Base-by-base conservation (phyloP, 192 early-diverging fungal genomes). In the Podila minutissima region DNA sequence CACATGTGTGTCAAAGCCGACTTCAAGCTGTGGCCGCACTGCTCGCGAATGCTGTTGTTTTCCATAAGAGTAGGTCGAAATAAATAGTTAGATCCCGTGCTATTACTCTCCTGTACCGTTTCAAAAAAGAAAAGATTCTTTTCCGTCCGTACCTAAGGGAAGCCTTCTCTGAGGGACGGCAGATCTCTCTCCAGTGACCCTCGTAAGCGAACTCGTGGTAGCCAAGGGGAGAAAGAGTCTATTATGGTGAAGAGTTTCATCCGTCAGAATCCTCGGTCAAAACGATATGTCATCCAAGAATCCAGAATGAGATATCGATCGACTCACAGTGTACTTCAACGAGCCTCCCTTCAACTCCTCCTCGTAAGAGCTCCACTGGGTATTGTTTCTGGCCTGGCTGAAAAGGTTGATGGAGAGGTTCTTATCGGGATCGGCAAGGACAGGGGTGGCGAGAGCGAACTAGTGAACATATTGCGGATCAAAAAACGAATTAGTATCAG, bases 11-110 rank as follows among this genome's bases (percentile, higher is more conserved):
- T 78, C 17, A 98, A 46, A 1, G 94, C 86, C 6, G 94, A 92
- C 81, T 99, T 99, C 59, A 95, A 85, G 24, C 91, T 88, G 79
- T 97, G 94, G 17, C 95, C 96, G 15, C 92, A 95, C 28, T 93
- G 91, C 59, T 89, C 83, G 19, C 95, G 90, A 66, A 97, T 84
- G 60, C 90, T 91, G 70, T 59, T 31, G 20, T 65, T 41, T 59
- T 62, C 24, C 12, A 35, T 12, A 71, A 66, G 13, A 33, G 17
- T 26, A 62, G 70, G 15, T 46, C 2, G 15, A 1, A 4, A 15
- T 0, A 17, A 46, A 46, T 46, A 31, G 69, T 38, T 62, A 13
- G 59, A 60, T 38, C 15, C 37, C 5, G 1, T 5, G 1, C 22
- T 51, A 9, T 26, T 22, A 22, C 19, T 50, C 53, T 26, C 22